Evolutionary conservation across 2,329 filamentous ascomycete species (phyloP).

Genomic region (Paracorniculantispora psalliotae): DNA sequence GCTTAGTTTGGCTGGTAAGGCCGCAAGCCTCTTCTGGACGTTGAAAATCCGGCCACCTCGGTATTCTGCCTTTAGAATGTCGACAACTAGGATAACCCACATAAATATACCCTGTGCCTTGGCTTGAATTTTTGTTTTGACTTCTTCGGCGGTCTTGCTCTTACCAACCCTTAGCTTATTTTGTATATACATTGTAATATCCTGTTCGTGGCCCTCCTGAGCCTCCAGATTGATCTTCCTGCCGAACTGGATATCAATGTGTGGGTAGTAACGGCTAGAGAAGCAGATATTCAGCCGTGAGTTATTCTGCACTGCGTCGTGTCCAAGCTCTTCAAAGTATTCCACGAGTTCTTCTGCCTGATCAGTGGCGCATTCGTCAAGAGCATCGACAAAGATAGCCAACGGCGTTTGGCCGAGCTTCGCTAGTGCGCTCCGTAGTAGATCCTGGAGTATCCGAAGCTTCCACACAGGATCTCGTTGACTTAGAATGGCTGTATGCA

Average conservation of each 20-base stretch:
- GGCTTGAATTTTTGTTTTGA: slow-evolving; percentile 22
- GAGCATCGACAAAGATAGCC: slow-evolving; percentile 35
- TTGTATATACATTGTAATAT: slow-evolving; percentile 22
- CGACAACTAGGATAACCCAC: slow-evolving; percentile 37
- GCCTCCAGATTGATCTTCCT: slow-evolving; percentile 23
- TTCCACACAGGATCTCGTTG: not conserved
- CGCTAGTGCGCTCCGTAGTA: not conserved
- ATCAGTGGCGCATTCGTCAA: slow-evolving; percentile 43
- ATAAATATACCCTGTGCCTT: slow-evolving; percentile 41
- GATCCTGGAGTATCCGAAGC: not conserved
- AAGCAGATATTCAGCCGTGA: slow-evolving; percentile 34
- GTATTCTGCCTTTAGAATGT: slow-evolving; percentile 33
- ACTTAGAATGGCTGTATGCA: not conserved
- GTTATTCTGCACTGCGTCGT: slow-evolving; percentile 16
- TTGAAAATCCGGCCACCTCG: slow-evolving; percentile 21
- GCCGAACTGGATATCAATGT: slow-evolving; percentile 30
- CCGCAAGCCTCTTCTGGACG: slow-evolving; percentile 24
- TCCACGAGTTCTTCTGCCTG: slow-evolving; percentile 37
- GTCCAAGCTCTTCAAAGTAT: slow-evolving; percentile 35
- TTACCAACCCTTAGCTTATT: slow-evolving; percentile 9
- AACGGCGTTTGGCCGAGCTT: not conserved
- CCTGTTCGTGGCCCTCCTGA: slow-evolving; percentile 20
- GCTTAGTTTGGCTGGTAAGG: slow-evolving; percentile 35
- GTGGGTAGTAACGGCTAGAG: slow-evolving; percentile 44
- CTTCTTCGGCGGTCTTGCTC: fast-evolving